Evolutionary conservation across 1,284 basidiomycete species (phyloP), one percentile per base, ranked within the genome.

Genomic region (Apiotrichum gracile): DNA sequence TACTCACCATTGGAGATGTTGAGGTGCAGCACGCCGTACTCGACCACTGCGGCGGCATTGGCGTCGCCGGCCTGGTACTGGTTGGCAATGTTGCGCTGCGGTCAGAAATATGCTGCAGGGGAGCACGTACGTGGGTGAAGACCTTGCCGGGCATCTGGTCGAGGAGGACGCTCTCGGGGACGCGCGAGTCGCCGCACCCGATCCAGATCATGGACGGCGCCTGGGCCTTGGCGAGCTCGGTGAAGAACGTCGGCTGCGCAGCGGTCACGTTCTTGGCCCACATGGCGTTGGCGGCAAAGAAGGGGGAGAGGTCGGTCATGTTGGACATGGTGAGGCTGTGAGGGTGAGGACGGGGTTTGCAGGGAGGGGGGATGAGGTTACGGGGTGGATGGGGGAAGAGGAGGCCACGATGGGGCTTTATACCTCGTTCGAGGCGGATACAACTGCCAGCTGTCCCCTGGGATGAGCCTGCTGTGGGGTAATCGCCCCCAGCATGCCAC

Each of bases 31-130:
- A 97, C 79, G 9, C 88, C 92, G 72, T 87, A 97, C 9, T 83
- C 79, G 57, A 97, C 80, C 2, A 91, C 87, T 2, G 90, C 82
- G 46, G 84, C 78, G 1, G 84, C 84, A 24, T 46, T 46, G 64
- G 84, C 82, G 73, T 97, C 93, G 57, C 85, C 76, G 2, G 79
- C 76, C 61, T 85, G 85, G 76, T 92, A 85, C 79, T 92, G 60
- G 52, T 58, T 58, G 33, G 54, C 57, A 39, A 61, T 54, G 57
- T 58, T 57, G 35, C 60, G 54, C 54, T 58, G 50, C 5, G 2
- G 37, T 38, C 37, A 38, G 37, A 9, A 16, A 5, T n/a, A 3
- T 19, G 37, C 6, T 38, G 5, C 14, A 17, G n/a, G 27, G 17
- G 35, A 6, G 5, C 19, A 45, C 43, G 10, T 22, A 45, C 43